phyloP scores from a whole-genome alignment of 768 basidiomycete species.

The Xerocomellus chrysenteron region DNA sequence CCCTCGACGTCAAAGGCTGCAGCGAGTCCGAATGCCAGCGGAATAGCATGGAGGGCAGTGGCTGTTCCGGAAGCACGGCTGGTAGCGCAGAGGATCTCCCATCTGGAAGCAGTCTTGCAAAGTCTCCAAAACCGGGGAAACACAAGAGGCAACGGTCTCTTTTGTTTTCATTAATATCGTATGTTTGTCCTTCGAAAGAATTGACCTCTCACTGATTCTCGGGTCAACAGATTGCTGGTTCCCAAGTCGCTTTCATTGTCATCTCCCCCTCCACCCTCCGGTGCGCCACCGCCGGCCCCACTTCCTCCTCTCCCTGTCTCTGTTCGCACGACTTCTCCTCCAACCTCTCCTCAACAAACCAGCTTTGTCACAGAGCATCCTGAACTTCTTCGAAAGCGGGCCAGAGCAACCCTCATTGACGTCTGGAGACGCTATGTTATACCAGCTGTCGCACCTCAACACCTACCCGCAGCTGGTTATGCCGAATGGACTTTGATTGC shows the following conservation, averaged over 20 bases:
- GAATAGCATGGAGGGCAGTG: slow-evolving; percentile 33
- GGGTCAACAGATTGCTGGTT: slow-evolving; percentile 26
- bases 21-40: slow-evolving; percentile 34
- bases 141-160: slow-evolving; percentile 74
- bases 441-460: slow-evolving; percentile 43
- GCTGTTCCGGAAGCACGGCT: slow-evolving; percentile 17
- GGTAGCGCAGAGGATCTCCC: slow-evolving; percentile 20
- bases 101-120: slow-evolving; percentile 17
- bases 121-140: slow-evolving; percentile 38
- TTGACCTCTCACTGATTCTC: slow-evolving; percentile 1
- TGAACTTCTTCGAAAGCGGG: slow-evolving; percentile 50
- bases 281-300: slow-evolving; percentile 27
- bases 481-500: slow-evolving; percentile 33
- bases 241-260: slow-evolving; percentile 32
- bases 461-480: slow-evolving; percentile 35
- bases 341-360: slow-evolving; percentile 20
- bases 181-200: slow-evolving; percentile 8
- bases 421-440: slow-evolving; percentile 61
- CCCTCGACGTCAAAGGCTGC: slow-evolving; percentile 51
- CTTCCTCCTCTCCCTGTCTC: slow-evolving; percentile 31
- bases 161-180: slow-evolving; percentile 68
- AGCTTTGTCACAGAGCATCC: slow-evolving; percentile 8
- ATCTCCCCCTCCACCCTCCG: slow-evolving; percentile 20
- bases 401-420: slow-evolving; percentile 67
- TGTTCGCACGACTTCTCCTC: slow-evolving; percentile 30